A percentile compares a stretch with the other conserved stretches of the same genome.
Conservation (phyloP, 371 early-diverging fungal genomes). For the Fennellomyces sp. region DNA sequence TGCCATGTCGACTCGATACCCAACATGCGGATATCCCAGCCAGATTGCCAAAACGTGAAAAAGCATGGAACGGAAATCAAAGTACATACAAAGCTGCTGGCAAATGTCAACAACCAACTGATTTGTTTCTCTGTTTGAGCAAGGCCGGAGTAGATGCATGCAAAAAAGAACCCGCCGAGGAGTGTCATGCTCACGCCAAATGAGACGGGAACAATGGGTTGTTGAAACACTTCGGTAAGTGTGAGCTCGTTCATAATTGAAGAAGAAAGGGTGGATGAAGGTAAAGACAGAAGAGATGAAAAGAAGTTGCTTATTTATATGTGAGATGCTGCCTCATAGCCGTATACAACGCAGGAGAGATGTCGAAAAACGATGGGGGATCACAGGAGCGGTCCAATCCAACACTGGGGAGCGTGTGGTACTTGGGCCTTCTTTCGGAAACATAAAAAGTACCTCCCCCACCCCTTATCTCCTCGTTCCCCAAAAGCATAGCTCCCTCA, state of each 20-base stretch:
- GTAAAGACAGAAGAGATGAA: too few species aligned
- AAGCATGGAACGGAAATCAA: conserved; percentile 26
- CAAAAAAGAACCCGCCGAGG: conserved; percentile 22
- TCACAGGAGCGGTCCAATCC: too few species aligned
- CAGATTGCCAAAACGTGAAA: conserved; percentile 20
- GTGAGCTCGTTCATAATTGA: conserved; percentile 11
- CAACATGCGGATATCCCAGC: conserved; percentile 24
- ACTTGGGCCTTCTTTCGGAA: too few species aligned
- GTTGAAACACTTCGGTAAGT: conserved; percentile 20
- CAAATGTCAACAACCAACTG: conserved; percentile 32
- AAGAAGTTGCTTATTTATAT: too few species aligned
- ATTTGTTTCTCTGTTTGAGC: conserved; percentile 33
- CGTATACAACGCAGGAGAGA: too few species aligned
- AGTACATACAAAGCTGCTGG: conserved; percentile 29
- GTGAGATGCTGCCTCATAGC: too few species aligned
- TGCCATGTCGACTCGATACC: conserved; percentile 18
- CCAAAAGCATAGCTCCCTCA: too few species aligned
- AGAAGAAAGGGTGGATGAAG: too few species aligned
- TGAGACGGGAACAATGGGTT: conserved; percentile 25
- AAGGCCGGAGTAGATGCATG: conserved; percentile 16
- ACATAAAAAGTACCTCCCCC: too few species aligned
- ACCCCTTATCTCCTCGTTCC: too few species aligned
- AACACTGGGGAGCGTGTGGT: too few species aligned
- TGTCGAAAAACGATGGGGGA: too few species aligned
- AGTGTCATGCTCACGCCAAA: conserved; percentile 15